Evolutionary conservation across 768 basidiomycete genomes (phyloP).

Genomic region (Kwoniella europaea): DNA sequence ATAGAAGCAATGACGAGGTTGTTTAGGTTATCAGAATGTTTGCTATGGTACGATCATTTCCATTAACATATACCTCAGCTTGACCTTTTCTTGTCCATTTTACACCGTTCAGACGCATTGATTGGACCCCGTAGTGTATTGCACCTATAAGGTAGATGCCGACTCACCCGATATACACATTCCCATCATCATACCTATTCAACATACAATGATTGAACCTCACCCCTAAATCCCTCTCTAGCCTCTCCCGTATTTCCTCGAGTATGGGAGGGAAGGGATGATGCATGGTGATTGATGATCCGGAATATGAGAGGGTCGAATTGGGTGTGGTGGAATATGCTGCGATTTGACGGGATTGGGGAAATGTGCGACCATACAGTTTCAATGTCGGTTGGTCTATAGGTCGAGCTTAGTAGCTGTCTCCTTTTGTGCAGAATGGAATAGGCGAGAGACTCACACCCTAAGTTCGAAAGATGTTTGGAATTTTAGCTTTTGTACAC

Average conservation of each 20-base stretch:
- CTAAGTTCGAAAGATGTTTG: no score
- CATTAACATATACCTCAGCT: no score
- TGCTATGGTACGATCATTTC: conserved; percentile 5
- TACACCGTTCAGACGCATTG: no score
- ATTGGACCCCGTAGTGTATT: no score
- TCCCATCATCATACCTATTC: conserved; percentile 60
- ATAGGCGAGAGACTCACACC: conserved; percentile 2
- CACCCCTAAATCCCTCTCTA: conserved; percentile 56
- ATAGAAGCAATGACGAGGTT: conserved; percentile 61
- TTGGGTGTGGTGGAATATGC: conserved; percentile 58
- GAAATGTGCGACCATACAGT: conserved; percentile 60
- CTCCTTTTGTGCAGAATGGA: not conserved
- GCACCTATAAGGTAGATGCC: no score
- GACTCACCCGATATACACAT: conserved; percentile 58
- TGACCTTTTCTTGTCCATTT: no score
- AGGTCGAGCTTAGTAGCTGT: not conserved
- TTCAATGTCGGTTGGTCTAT: conserved; percentile 60
- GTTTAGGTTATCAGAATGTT: conserved; percentile 57
- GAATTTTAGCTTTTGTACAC: no score
- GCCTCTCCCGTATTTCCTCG: conserved; percentile 50
- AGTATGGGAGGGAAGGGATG: conserved; percentile 58
- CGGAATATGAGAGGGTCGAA: conserved; percentile 58
- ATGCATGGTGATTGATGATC: conserved; percentile 58
- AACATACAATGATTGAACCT: conserved; percentile 61
- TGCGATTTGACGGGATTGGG: conserved; percentile 60